Conservation (phyloP, 1,284 basidiomycete genomes). For the Trichosporon coremiiforme region DNA sequence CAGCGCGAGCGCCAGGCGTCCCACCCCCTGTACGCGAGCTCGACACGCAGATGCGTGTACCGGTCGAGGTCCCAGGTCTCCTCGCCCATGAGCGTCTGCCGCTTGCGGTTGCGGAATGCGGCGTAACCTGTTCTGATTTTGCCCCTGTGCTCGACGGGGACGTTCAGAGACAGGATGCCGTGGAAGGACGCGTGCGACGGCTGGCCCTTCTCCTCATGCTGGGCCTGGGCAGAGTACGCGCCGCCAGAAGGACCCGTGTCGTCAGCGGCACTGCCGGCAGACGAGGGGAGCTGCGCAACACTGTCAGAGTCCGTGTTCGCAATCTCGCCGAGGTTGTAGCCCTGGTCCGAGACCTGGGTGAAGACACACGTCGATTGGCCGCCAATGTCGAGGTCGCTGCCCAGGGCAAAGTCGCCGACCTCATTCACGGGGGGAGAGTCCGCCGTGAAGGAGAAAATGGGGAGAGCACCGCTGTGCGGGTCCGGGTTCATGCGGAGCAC, state of each 20-base stretch:
- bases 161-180: conserved; percentile 48
- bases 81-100: conserved; percentile 58
- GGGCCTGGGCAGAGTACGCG: background rate
- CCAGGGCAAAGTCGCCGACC: conserved; percentile 39
- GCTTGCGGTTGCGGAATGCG: conserved; percentile 58
- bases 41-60: conserved; percentile 58
- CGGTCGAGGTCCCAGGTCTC: conserved; percentile 59
- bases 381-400: conserved; percentile 53
- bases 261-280: background rate
- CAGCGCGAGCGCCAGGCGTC: conserved; percentile 55
- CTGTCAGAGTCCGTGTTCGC: conserved; percentile 6
- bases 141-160: conserved; percentile 48
- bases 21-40: conserved; percentile 55
- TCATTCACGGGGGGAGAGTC: conserved; percentile 30
- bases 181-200: conserved; percentile 48
- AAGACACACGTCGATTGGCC: conserved; percentile 45
- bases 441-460: conserved; percentile 44
- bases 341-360: conserved; percentile 35
- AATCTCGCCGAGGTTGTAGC: background rate
- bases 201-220: background rate
- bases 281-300: background rate
- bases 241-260: background rate
- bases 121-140: conserved; percentile 59
- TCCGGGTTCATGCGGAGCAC: conserved; percentile 44
- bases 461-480: conserved; percentile 35